Conservation (phyloP, 352 stramenopile genomes). For the Phytopythium cucurbitacearum region DNA sequence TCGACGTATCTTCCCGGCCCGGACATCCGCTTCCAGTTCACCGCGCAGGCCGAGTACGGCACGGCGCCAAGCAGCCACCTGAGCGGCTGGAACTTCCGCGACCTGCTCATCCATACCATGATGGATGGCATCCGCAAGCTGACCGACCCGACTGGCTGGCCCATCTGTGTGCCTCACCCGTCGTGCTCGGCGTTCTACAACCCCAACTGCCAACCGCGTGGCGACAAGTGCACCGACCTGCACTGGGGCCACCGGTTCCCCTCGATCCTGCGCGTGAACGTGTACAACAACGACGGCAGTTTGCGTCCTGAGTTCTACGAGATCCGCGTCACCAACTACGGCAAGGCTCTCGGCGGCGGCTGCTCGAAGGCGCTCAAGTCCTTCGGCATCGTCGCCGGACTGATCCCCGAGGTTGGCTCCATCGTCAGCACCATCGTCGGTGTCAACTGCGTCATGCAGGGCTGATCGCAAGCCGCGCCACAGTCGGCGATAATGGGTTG, state of each 20-base stretch:
- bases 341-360: not conserved
- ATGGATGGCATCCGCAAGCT: constrained; percentile 3
- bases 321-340: constrained; percentile 4
- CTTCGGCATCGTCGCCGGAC: no score
- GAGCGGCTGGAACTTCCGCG: constrained; percentile 9
- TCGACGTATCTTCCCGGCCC: not conserved
- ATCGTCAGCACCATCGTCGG: no score
- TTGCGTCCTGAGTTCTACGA: constrained; percentile 8
- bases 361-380: no score
- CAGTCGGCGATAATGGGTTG: no score
- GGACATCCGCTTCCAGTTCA: constrained; percentile 4
- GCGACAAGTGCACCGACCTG: constrained; percentile 3
- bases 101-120: constrained; percentile 9
- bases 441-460: no score
- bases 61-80: not conserved
- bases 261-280: constrained; percentile 2
- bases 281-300: constrained; percentile 7
- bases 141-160: constrained; percentile 1
- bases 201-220: not conserved
- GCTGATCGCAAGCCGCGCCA: no score
- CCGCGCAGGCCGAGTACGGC: constrained; percentile 4
- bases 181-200: not conserved
- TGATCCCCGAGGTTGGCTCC: no score
- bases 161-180: not conserved
- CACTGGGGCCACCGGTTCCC: constrained; percentile 6